phyloP scores from a whole-genome alignment of 768 basidiomycete genomes.

The Cyclocybe aegerita region DNA sequence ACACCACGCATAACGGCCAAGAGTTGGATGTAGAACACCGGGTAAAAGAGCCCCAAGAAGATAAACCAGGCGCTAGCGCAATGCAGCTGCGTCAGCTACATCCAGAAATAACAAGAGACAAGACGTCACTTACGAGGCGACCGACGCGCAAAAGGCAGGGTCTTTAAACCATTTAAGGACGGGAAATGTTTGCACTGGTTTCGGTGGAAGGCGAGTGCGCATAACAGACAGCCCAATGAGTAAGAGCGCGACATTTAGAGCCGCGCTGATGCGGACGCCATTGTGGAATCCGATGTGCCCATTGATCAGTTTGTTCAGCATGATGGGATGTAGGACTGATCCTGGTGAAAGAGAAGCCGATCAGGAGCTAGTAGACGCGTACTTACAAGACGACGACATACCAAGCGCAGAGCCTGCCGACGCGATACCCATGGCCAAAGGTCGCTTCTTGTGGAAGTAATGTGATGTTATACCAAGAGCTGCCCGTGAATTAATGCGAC shows the following conservation, averaged over 20 bases:
- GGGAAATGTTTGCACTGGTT: slow-evolving; percentile 18
- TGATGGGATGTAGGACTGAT: slow-evolving; percentile 55
- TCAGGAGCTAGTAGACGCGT: background rate
- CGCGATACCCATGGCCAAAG: slow-evolving; percentile 53
- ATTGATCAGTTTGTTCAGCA: slow-evolving; percentile 50
- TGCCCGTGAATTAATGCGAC: slow-evolving; percentile 7
- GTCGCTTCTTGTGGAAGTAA: slow-evolving; percentile 46
- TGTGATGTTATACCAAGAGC: slow-evolving; percentile 50
- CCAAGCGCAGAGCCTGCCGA: slow-evolving; percentile 31
- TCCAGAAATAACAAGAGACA: background rate
- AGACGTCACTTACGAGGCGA: slow-evolving; percentile 6
- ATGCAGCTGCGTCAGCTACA: background rate
- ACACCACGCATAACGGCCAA: slow-evolving; percentile 44
- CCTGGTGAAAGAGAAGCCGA: slow-evolving; percentile 26
- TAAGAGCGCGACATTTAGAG: slow-evolving; percentile 31
- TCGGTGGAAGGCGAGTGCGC: slow-evolving; percentile 35
- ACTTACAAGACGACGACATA: slow-evolving; percentile 7
- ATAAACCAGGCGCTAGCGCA: slow-evolving; percentile 23
- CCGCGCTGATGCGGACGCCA: slow-evolving; percentile 38
- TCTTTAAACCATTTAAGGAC: slow-evolving; percentile 28
- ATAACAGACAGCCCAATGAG: slow-evolving; percentile 32
- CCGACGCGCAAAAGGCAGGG: slow-evolving; percentile 15
- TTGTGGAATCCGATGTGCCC: slow-evolving; percentile 37
- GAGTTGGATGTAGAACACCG: slow-evolving; percentile 52
- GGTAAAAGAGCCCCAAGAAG: slow-evolving; percentile 40